A percentile compares a stretch with the other conserved stretches of the same genome.
These are phyloP conservation scores for Nigrospora osmanthi DNA, from an alignment of 2,329 filamentous ascomycete species.

Conservation along the genomic window DNA sequence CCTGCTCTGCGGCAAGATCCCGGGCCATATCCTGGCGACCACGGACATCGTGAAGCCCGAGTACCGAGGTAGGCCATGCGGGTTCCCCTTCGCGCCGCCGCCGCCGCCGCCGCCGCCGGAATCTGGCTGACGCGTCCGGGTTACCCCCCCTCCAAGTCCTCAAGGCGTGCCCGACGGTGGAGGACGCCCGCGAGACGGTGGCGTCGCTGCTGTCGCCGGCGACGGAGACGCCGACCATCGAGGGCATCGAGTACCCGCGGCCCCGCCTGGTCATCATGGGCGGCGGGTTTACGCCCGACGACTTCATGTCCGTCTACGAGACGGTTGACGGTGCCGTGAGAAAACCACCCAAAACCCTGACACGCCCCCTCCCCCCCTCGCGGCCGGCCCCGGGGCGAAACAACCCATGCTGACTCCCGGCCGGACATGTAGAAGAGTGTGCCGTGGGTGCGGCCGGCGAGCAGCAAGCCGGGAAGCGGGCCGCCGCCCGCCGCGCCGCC, in stretches of 20 bases:
- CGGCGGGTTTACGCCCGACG: slow-evolving; percentile 3
- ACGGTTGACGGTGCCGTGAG: slow-evolving; percentile 1
- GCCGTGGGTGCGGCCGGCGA: slow-evolving; percentile 4
- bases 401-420: no score
- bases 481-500: neutral
- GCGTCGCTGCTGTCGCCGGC: neutral
- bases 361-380: no score
- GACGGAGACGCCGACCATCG: neutral
- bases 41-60: slow-evolving; percentile 4
- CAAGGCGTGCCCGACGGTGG: neutral
- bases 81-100: no score
- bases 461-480: neutral
- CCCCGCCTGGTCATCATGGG: slow-evolving; percentile 5
- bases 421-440: neutral
- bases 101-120: no score
- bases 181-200: neutral
- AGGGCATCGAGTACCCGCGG: slow-evolving; percentile 1
- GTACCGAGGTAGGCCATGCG: neutral
- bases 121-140: no score
- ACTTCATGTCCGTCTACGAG: slow-evolving; percentile 3
- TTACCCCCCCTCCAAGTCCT: neutral
- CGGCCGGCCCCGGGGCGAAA: no score
- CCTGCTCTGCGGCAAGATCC: slow-evolving; percentile 5
- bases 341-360: no score
- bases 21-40: slow-evolving; percentile 3